phyloP scores from a whole-genome alignment of 345 rosid genomes.

The Acer saccharum region DNA sequence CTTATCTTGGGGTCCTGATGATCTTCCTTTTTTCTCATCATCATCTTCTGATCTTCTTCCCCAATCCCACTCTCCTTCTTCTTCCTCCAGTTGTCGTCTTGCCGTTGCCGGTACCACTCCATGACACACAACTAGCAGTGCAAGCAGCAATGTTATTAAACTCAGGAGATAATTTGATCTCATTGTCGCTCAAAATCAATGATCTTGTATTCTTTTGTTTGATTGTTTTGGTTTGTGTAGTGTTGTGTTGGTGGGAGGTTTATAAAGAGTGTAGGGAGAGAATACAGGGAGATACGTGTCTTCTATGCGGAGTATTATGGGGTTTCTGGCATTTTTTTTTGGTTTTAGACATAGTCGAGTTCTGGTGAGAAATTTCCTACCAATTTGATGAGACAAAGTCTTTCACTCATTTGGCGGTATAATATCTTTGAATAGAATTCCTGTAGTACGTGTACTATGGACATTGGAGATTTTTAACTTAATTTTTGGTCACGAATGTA shows the following conservation, averaged over 20 bases:
- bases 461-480: too few species aligned
- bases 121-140: constrained; percentile 32
- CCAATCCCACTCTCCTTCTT: constrained; percentile 11
- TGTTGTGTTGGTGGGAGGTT: background rate
- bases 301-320: constrained; percentile 27
- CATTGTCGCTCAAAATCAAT: constrained; percentile 1
- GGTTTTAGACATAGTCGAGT: constrained; percentile 25
- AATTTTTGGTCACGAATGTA: too few species aligned
- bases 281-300: constrained; percentile 26
- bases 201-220: too few species aligned
- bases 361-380: constrained; percentile 10
- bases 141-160: constrained; percentile 25
- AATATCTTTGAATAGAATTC: background rate
- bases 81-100: constrained; percentile 16
- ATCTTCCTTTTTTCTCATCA: background rate
- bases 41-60: constrained; percentile 11
- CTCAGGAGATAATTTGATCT: constrained; percentile 19
- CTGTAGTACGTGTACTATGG: too few species aligned
- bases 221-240: background rate
- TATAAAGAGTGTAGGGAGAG: constrained; percentile 26
- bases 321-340: background rate
- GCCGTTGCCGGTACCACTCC: constrained; percentile 33
- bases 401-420: constrained; percentile 1
- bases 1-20: constrained; percentile 10
- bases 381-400: constrained; percentile 14